A percentile compares a stretch with the other conserved stretches of the same genome.
Conservation (phyloP, 2,329 filamentous ascomycete genomes). For the Blastomyces gilchristii region DNA sequence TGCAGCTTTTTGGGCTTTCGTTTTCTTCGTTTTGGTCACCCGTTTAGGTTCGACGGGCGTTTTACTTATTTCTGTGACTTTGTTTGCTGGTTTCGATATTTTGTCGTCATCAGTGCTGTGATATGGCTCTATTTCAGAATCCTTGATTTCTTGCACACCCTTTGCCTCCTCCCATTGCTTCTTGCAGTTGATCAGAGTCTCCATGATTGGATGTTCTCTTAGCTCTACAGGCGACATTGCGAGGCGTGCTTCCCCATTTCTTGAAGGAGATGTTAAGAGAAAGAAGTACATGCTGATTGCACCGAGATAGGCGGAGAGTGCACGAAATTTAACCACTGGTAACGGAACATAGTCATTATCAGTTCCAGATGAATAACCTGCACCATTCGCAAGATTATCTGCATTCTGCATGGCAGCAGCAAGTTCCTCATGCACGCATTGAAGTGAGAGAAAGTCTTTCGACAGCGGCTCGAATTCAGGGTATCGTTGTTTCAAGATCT, state of each 20-base stretch:
- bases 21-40: constrained; percentile 33
- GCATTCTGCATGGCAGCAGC: constrained; percentile 49
- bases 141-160: constrained; percentile 46
- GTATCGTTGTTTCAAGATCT: constrained; percentile 68
- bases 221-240: constrained; percentile 67
- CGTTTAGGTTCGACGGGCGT: constrained; percentile 12
- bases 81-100: constrained; percentile 9
- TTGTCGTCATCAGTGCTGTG: constrained; percentile 15
- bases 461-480: constrained; percentile 85
- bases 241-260: constrained; percentile 46
- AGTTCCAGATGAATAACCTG: constrained; percentile 22
- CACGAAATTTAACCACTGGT: constrained; percentile 63
- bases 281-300: constrained; percentile 90
- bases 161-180: constrained; percentile 70
- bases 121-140: constrained; percentile 20
- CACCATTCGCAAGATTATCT: constrained; percentile 29
- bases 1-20: constrained; percentile 41
- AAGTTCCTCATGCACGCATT: constrained; percentile 51
- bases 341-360: constrained; percentile 39
- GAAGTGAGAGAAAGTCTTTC: constrained; percentile 65
- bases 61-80: constrained; percentile 6
- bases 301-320: constrained; percentile 76
- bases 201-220: constrained; percentile 85
- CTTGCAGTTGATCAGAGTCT: constrained; percentile 66
- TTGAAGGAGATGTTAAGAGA: constrained; percentile 69